Percentiles rank a stretch among this genome's conserved stretches.
phyloP scores from a whole-genome alignment of 208 protist species.

The Trypanosoma scelopori region DNA sequence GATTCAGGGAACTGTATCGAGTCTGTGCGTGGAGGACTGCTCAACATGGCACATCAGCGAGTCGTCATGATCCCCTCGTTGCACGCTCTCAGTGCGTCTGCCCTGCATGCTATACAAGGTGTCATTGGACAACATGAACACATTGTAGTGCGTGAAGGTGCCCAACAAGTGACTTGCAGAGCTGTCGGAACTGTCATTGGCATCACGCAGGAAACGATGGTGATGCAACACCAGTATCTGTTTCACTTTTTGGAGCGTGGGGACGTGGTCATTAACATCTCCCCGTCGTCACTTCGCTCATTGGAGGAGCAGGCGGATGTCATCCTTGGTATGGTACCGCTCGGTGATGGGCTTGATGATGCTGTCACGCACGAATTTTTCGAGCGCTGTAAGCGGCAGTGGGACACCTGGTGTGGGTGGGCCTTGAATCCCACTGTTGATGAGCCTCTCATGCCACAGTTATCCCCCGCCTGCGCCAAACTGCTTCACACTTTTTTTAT shows the following conservation, averaged over 20 bases:
- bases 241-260: constrained; percentile 69
- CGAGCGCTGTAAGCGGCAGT: constrained; percentile 27
- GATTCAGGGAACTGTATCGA: constrained; percentile 16
- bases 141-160: constrained; percentile 64
- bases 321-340: constrained; percentile 24
- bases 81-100: constrained; percentile 12
- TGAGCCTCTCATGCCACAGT: constrained; percentile 28
- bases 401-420: constrained; percentile 32
- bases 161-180: constrained; percentile 45
- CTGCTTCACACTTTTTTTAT: constrained; percentile 78
- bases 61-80: constrained; percentile 25
- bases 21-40: constrained; percentile 25
- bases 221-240: constrained; percentile 38
- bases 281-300: constrained; percentile 20
- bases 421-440: constrained; percentile 24
- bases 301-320: constrained; percentile 10
- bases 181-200: constrained; percentile 39
- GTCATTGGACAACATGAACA: constrained; percentile 21
- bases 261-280: constrained; percentile 56
- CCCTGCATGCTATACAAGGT: constrained; percentile 16
- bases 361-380: constrained; percentile 19
- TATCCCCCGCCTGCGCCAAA: constrained; percentile 44
- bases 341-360: constrained; percentile 10
- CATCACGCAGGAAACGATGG: constrained; percentile 33
- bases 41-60: constrained; percentile 21